Conservation (phyloP, 169 alveolate genomes). For the Pseudocohnilembus persalinus region DNA sequence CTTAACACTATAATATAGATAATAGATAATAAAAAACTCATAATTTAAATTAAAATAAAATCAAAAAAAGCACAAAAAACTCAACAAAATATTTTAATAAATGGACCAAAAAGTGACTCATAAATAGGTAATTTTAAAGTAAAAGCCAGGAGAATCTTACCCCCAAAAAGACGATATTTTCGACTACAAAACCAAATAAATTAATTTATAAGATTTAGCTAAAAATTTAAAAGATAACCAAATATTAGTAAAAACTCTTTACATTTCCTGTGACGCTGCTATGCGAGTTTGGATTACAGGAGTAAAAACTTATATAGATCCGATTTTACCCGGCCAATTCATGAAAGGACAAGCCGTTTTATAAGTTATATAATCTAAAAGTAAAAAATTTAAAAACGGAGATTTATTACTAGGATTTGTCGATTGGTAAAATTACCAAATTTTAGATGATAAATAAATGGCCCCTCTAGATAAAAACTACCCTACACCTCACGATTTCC, state of each 20-base stretch:
- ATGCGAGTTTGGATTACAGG: conserved; percentile 66
- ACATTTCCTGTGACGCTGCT: conserved; percentile 56
- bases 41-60: too few species aligned
- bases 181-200: neutral
- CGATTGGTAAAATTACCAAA: conserved; percentile 39
- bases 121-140: neutral
- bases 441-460: conserved; percentile 23
- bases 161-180: neutral
- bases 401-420: conserved; percentile 47
- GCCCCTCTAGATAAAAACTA: conserved; percentile 4
- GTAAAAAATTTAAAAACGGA: conserved; percentile 35
- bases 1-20: too few species aligned
- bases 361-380: conserved; percentile 44
- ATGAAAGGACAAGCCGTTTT: conserved; percentile 47
- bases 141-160: neutral
- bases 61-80: too few species aligned
- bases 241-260: conserved; percentile 44
- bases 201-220: neutral
- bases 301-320: conserved; percentile 49
- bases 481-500: conserved; percentile 34
- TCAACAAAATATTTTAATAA: too few species aligned
- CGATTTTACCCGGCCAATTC: conserved; percentile 42
- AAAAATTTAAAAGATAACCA: conserved; percentile 34
- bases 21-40: too few species aligned
- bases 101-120: neutral